Evolutionary conservation across 192 early-diverging fungal genomes (phyloP).

Genomic region (Lobosporangium transversale): DNA sequence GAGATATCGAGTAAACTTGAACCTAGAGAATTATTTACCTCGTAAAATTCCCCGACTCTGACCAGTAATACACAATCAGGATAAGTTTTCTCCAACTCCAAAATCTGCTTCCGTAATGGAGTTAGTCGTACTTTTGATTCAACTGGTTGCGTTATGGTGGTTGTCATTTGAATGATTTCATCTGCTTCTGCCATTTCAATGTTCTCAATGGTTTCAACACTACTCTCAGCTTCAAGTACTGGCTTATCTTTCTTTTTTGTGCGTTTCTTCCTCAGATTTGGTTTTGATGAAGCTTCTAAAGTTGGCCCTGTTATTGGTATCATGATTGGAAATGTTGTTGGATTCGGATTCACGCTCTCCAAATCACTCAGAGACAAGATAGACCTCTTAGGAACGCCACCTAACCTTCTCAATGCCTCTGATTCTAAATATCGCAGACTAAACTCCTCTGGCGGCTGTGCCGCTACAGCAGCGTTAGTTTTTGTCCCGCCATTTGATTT

Average conservation of each 20-base stretch:
- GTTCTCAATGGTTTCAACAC: no score
- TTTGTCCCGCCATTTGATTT: background rate
- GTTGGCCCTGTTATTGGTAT: background rate
- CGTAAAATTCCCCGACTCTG: slow-evolving; percentile 85
- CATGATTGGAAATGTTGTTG: background rate
- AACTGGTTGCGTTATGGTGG: background rate
- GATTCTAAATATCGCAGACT: no score
- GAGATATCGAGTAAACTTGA: no score
- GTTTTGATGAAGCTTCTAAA: background rate
- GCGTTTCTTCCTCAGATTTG: background rate
- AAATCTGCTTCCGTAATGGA: slow-evolving; percentile 32
- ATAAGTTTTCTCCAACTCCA: slow-evolving; percentile 60
- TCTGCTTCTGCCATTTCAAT: background rate
- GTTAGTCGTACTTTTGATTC: slow-evolving; percentile 13
- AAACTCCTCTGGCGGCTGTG: background rate
- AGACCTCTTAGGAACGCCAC: slow-evolving; percentile 6
- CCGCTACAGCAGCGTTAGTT: background rate
- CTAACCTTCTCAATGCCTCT: background rate
- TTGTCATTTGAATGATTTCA: no score
- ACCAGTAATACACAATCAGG: slow-evolving; percentile 75
- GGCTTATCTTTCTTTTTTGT: no score
- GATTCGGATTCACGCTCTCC: slow-evolving; percentile 31
- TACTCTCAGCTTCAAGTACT: no score
- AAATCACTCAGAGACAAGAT: slow-evolving; percentile 27
- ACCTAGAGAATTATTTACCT: no score